Percentiles rank a stretch among this genome's conserved stretches.
These are phyloP conservation scores for Aspergillus neoniger DNA, from an alignment of 2,329 filamentous ascomycete genomes.

Conservation along the genomic window DNA sequence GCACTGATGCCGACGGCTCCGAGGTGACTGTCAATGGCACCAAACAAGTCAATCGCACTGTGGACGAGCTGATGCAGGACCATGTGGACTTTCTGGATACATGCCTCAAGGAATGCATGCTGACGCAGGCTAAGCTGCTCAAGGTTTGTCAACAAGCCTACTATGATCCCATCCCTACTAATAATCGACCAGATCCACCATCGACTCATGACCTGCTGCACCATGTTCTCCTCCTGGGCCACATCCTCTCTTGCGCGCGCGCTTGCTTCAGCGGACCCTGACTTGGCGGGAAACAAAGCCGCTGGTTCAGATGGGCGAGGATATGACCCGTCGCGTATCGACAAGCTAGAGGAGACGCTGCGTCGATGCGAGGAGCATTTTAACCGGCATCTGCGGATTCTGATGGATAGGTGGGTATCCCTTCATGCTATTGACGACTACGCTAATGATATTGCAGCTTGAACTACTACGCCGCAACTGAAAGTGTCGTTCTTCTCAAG, in stretches of 20 bases:
- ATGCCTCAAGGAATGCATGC: constrained; percentile 97
- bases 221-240: constrained; percentile 88
- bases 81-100: constrained; percentile 98
- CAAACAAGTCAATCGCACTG: constrained; percentile 68
- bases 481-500: constrained; percentile 90
- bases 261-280: constrained; percentile 79
- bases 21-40: constrained; percentile 42
- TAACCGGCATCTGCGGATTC: constrained; percentile 83
- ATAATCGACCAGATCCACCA: constrained; percentile 76
- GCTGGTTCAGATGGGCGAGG: constrained; percentile 40
- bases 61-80: constrained; percentile 98
- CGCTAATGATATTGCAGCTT: constrained; percentile 44
- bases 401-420: constrained; percentile 70
- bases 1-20: constrained; percentile 49
- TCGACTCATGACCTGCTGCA: constrained; percentile 94
- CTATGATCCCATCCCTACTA: background rate
- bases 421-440: background rate
- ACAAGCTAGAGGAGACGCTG: constrained; percentile 82
- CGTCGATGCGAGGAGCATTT: constrained; percentile 94
- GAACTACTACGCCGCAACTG: constrained; percentile 95
- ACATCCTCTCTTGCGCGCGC: constrained; percentile 77
- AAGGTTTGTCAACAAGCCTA: constrained; percentile 60
- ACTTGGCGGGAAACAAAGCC: constrained; percentile 54
- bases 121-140: constrained; percentile 92
- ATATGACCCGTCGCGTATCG: constrained; percentile 63